These are phyloP conservation scores for Boletellus ananas DNA, from an alignment of 768 basidiomycete genomes.

Conservation along the genomic window DNA sequence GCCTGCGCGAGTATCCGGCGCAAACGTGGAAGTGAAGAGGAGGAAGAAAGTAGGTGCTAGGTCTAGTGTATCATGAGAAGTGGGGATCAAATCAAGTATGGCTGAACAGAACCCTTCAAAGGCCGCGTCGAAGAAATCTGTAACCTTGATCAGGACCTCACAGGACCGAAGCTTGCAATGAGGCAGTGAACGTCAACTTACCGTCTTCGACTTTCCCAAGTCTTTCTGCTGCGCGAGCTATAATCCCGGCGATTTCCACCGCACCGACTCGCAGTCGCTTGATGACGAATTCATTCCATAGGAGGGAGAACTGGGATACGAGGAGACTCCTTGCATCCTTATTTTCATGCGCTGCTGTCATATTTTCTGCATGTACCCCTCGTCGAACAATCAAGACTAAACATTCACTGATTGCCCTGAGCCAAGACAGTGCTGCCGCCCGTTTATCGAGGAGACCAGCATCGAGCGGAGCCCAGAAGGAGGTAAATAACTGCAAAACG, in stretches of 20 bases:
- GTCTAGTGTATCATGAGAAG: neutral
- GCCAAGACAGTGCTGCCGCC: constrained; percentile 47
- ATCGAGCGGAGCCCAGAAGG: constrained; percentile 83
- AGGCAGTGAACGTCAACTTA: constrained; percentile 26
- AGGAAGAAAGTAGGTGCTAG: constrained; percentile 48
- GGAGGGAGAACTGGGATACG: constrained; percentile 39
- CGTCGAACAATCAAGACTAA: constrained; percentile 50
- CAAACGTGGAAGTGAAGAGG: constrained; percentile 39
- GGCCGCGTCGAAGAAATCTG: constrained; percentile 46
- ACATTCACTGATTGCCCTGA: constrained; percentile 71
- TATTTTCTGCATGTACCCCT: constrained; percentile 2
- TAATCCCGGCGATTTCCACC: constrained; percentile 36
- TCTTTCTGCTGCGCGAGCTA: constrained; percentile 46
- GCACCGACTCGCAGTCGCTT: constrained; percentile 47
- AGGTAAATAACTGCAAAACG: constrained; percentile 55
- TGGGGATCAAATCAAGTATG: constrained; percentile 3
- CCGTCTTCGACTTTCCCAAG: constrained; percentile 42
- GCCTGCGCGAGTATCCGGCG: constrained; percentile 10
- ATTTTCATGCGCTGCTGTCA: neutral
- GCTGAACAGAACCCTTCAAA: constrained; percentile 42
- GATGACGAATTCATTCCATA: constrained; percentile 47
- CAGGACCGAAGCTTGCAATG: constrained; percentile 25
- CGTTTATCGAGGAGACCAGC: constrained; percentile 24
- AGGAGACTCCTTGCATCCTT: constrained; percentile 33
- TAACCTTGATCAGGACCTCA: constrained; percentile 3